Evolutionary conservation across 208 protist genomes (phyloP).

Genomic region (Trypanosoma congolense): DNA sequence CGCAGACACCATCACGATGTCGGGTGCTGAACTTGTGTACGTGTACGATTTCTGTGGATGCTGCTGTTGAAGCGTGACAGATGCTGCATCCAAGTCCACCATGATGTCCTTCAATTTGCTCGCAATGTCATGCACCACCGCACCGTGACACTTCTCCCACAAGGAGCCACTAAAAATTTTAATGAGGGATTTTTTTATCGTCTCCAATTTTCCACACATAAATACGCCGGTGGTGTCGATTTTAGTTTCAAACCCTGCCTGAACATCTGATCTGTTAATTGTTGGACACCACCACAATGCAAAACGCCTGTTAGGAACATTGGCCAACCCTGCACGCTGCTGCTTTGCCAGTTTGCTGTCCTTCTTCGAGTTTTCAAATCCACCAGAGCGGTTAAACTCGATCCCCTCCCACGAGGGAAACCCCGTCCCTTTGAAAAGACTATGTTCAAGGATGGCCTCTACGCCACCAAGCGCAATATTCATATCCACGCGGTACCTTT

Average conservation of each 20-base stretch:
- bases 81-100: conserved; percentile 99
- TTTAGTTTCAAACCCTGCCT: conserved; percentile 99
- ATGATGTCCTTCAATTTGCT: conserved; percentile 97
- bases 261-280: conserved; percentile 99
- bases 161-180: conserved; percentile 99
- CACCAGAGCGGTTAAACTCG: conserved; percentile 99
- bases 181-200: conserved; percentile 99
- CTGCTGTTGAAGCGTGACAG: conserved; percentile 97
- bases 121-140: conserved; percentile 98
- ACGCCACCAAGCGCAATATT: conserved; percentile 99
- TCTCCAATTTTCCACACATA: conserved; percentile 99
- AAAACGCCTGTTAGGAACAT: conserved; percentile 99
- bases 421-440: conserved; percentile 99
- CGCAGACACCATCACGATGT: conserved; percentile 95
- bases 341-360: conserved; percentile 99
- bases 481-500: conserved; percentile 99
- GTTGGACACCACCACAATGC: conserved; percentile 99
- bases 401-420: conserved; percentile 99
- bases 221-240: conserved; percentile 99
- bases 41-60: conserved; percentile 91
- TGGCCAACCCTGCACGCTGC: conserved; percentile 99
- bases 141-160: conserved; percentile 99
- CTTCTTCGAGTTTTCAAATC: conserved; percentile 99
- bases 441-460: conserved; percentile 99
- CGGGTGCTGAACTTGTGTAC: conserved; percentile 92